Percentiles rank a stretch among this genome's conserved stretches.
Conservation (phyloP, 1,284 basidiomycete species). For the Caloboletus firmus region DNA sequence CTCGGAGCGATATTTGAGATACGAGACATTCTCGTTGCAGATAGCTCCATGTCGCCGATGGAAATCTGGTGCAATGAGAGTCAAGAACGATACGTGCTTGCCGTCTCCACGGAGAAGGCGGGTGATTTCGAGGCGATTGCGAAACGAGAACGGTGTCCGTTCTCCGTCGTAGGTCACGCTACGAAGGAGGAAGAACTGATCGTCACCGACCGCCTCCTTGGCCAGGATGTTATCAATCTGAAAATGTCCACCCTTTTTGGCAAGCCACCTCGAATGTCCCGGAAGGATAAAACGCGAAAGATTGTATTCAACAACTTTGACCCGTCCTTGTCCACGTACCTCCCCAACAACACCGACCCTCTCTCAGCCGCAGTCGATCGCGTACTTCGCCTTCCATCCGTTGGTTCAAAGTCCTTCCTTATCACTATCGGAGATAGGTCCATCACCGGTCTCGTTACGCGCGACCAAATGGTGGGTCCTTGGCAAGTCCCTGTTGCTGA, state of each 20-base stretch:
- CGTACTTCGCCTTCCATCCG: conserved; percentile 87
- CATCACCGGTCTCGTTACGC: conserved; percentile 91
- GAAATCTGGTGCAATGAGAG: conserved; percentile 99
- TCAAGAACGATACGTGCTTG: conserved; percentile 97
- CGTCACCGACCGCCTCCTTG: conserved; percentile 86
- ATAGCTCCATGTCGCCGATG: conserved; percentile 96
- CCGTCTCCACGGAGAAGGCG: conserved; percentile 64
- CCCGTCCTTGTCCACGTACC: conserved; percentile 65
- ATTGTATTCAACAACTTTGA: conserved; percentile 68
- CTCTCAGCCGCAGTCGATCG: conserved; percentile 70
- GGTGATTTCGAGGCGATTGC: conserved; percentile 77
- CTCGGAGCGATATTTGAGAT: conserved; percentile 96
- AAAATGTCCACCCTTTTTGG: conserved; percentile 97
- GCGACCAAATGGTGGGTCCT: conserved; percentile 99
- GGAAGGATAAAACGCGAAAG: conserved; percentile 61
- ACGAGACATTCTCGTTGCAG: conserved; percentile 89
- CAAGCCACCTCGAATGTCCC: conserved; percentile 92
- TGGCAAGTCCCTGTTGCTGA: conserved; percentile 99
- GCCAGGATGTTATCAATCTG: conserved; percentile 81
- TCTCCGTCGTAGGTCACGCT: conserved; percentile 86
- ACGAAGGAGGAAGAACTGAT: conserved; percentile 82
- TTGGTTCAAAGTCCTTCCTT: conserved; percentile 95
- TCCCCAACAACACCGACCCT: conserved; percentile 50
- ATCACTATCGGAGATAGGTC: conserved; percentile 97
- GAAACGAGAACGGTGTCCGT: conserved; percentile 89